Base-by-base conservation (phyloP, 1,139 yeast genomes). In the Arxiozyma slooffiae region DNA sequence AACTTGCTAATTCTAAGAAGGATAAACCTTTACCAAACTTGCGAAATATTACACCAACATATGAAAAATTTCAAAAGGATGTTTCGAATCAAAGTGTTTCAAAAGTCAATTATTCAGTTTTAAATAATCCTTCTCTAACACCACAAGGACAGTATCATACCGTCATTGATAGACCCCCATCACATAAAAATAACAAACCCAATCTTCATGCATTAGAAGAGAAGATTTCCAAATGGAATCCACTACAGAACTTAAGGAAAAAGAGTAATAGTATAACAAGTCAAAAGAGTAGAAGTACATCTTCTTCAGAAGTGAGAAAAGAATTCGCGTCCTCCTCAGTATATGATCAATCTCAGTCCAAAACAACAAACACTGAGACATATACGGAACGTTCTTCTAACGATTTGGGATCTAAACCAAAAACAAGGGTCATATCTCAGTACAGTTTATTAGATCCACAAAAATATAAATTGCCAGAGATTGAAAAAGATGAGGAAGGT, bases 161-260 rank as follows among this genome's bases (percentile, higher is more conserved):
- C 1, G 61, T 59, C 2, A 62, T 61, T 23, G 56, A 57, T 39
- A 56, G 52, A 39, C 58, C 59, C 17, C 46, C 55, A 5, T 44
- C 60, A 14, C 52, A 51, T 4, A 57, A 58, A 38, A 54, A 52
- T 20, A 53, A 44, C 23, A 52, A 56, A 18, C 57, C 56, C 17
- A 54, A 56, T 36, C 48, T 57, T 23, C 60, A 59, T 46, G 42
- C 57, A 1, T 41, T 59, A n/a, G 62, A 60, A 49, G 58, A 59
- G 20, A 62, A 59, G 47, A 52, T 58, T 18, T 56, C 62, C 0
- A 59, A 60, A 50, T 62, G 66, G 66, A 62, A 60, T 49, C 63
- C 63, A 6, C 45, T 63, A 24, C 52, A 56, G 44, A 60, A 62
- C 36, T 52, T 58, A 17, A 54, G 60, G 40, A 62, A 62, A 50